Conservation (phyloP, 2,329 filamentous ascomycete genomes). For the Trichoderma endophyticum region DNA sequence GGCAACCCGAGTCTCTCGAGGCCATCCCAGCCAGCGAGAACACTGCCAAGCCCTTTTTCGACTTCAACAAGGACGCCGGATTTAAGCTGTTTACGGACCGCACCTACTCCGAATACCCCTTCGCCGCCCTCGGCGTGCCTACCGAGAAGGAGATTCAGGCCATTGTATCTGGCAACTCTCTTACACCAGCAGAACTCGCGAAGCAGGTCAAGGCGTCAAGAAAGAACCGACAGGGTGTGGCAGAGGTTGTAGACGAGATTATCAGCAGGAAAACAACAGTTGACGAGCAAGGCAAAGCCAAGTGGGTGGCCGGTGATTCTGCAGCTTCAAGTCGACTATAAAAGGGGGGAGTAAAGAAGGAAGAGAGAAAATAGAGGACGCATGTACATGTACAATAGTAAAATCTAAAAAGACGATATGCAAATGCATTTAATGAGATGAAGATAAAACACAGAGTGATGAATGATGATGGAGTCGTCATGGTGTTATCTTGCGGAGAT, state of each 20-base stretch:
- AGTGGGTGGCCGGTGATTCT: constrained; percentile 36
- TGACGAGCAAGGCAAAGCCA: constrained; percentile 42
- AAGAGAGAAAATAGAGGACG: neutral
- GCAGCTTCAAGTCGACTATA: constrained; percentile 34
- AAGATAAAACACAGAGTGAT: neutral
- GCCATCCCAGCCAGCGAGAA: constrained; percentile 55
- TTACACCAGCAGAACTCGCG: constrained; percentile 57
- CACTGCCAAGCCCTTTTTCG: constrained; percentile 68
- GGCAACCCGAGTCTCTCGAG: constrained; percentile 72
- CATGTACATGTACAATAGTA: constrained; percentile 6
- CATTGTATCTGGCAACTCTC: constrained; percentile 39
- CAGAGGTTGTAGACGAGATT: constrained; percentile 66
- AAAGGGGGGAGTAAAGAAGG: neutral
- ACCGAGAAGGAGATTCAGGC: constrained; percentile 59
- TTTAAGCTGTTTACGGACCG: constrained; percentile 60
- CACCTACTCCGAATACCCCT: constrained; percentile 72
- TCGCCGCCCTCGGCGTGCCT: constrained; percentile 67
- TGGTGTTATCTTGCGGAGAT: neutral
- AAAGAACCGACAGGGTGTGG: constrained; percentile 65
- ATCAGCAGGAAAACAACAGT: constrained; percentile 57
- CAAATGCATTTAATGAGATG: neutral
- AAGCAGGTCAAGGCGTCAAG: constrained; percentile 58
- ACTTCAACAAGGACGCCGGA: constrained; percentile 40
- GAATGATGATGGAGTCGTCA: neutral
- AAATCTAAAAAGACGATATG: constrained; percentile 2